Evolutionary conservation across 2,329 filamentous ascomycete species (phyloP), one percentile per base, ranked within the genome.

Genomic region (Elsinoe australis): DNA sequence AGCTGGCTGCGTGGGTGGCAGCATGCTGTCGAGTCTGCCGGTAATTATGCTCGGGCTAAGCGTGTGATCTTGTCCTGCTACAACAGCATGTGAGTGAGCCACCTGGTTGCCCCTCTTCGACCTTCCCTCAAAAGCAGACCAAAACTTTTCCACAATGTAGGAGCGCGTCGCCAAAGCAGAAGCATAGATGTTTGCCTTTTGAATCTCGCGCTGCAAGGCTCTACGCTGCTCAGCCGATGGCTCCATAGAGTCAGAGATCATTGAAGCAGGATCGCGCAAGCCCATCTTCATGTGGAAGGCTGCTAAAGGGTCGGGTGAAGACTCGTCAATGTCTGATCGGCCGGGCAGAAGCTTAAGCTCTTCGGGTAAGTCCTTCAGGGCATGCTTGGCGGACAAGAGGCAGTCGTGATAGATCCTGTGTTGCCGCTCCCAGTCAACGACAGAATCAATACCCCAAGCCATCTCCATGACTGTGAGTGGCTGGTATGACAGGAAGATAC

Each of bases 171-270:
- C 81, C 7, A 95, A 71, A 58, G 88, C 83, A 4, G 83, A 90
- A 2, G 82, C 80, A 60, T 90, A 87, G 31, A 95, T 85, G 62
- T 94, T 94, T 5, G 87, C 85, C 62, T 94, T 94, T 62, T 94
- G 87, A 22, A 95, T 92, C 65, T 94, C 88, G 55, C 82, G 87
- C 60, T 92, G 86, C 3, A 88, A 68, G 22, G 60, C 58, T 29
- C 67, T 64, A 4, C 69, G 65, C 31, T 67, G 59, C 51, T 70
- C 67, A 1, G 61, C 58, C 9, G 58, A 53, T 31, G 65, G 61
- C 19, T 61, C 58, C n/a, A 49, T 45, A 38, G 58, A 56, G 6
- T 50, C 46, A 8, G 56, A 57, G 33, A 60, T 62, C 2, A 53
- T 54, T 31, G 55, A 47, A 58, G 39, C 9, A 49, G 47, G 19